Conservation (phyloP, 106 monocot species). For the Acorus gramineus region DNA sequence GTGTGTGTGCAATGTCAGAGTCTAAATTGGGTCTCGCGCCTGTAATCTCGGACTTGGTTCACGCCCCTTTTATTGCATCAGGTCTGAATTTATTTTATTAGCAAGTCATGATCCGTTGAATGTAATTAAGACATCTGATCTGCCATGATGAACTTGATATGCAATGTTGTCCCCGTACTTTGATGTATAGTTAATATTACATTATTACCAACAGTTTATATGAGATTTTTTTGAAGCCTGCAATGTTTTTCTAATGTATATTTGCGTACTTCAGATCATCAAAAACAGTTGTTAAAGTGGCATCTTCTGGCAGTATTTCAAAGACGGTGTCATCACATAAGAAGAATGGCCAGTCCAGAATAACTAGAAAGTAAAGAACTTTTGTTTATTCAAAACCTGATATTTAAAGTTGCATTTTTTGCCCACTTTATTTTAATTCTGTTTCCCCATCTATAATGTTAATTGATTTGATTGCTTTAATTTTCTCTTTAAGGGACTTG, state of each 20-base stretch:
- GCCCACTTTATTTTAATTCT: background rate
- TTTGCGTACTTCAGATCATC: constrained; percentile 25
- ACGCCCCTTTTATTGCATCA: too few relatives aligned
- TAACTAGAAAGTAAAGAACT: constrained; percentile 74
- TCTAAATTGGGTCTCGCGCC: too few relatives aligned
- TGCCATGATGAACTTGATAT: too few relatives aligned
- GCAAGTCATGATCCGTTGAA: too few relatives aligned
- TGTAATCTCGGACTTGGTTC: too few relatives aligned
- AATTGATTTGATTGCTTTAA: background rate
- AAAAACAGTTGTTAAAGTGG: constrained; percentile 7
- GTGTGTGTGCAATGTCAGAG: too few relatives aligned
- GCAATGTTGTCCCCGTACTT: too few relatives aligned
- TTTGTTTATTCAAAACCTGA: background rate
- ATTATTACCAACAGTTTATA: background rate
- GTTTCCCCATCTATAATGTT: background rate
- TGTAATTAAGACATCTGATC: too few relatives aligned
- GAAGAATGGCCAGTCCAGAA: constrained; percentile 43
- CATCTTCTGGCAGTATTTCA: constrained; percentile 19
- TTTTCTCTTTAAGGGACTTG: constrained; percentile 44
- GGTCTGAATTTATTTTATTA: too few relatives aligned
- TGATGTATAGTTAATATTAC: too few relatives aligned
- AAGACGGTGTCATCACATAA: constrained; percentile 41
- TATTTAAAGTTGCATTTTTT: background rate
- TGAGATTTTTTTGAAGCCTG: too few relatives aligned
- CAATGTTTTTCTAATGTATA: background rate